Evolutionary conservation across 129 eudicot genomes (phyloP).

Genomic region (carrot (Daucus carota)): DH1_v3.0 NC_030385.2:41084501-41085000

Average conservation of each 20-base stretch:
- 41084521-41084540: constrained; percentile 51
- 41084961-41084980: background rate
- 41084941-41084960: background rate
- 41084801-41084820: background rate
- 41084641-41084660: background rate
- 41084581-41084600: constrained; percentile 2
- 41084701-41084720: constrained; percentile 10
- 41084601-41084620: background rate
- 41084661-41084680: background rate
- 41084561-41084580: constrained; percentile 48
- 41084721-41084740: background rate
- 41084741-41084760: background rate
- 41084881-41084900: background rate
- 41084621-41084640: background rate
- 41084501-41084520: constrained; percentile 61
- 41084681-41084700: background rate
- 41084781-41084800: background rate
- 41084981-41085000: background rate
- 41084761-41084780: constrained; percentile 5
- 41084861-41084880: background rate
- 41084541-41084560: constrained; percentile 54
- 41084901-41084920: background rate
- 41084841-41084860: background rate
- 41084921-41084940: background rate
- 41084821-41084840: background rate